A percentile compares a stretch with the other conserved stretches of the same genome.
Evolutionary conservation across 345 rosid genomes (phyloP).

Genomic region (Erysimum cheiranthoides): DNA sequence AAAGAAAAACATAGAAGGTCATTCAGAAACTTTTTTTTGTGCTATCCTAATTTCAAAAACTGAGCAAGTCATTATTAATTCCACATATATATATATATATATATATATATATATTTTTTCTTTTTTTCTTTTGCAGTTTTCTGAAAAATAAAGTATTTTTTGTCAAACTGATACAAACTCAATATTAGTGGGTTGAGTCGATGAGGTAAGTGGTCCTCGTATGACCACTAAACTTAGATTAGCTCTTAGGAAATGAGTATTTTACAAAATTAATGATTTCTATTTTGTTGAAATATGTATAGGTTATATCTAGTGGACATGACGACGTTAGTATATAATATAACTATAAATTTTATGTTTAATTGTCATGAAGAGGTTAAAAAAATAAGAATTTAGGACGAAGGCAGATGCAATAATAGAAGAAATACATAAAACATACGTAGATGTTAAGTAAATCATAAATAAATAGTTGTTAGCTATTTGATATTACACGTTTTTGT

Average conservation of each 20-base stretch:
- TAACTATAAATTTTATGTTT: not conserved
- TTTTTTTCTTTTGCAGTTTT: not conserved
- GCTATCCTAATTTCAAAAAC: not conserved
- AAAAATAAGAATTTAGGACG: not conserved
- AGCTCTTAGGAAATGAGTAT: slow-evolving; percentile 21
- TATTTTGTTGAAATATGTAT: not conserved
- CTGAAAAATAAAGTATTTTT: not conserved
- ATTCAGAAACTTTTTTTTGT: not conserved
- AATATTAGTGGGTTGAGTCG: not conserved
- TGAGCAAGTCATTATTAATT: not conserved
- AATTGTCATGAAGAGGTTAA: not conserved
- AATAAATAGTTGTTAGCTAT: no score
- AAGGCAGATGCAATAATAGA: not conserved
- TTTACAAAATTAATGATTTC: not conserved
- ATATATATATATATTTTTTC: not conserved
- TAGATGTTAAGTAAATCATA: not conserved
- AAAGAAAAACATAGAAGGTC: not conserved
- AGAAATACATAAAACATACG: not conserved
- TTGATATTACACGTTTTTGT: not conserved
- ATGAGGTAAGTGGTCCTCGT: slow-evolving; percentile 43
- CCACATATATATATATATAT: not conserved
- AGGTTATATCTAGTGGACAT: slow-evolving; percentile 18
- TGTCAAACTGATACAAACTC: not conserved
- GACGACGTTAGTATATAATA: not conserved
- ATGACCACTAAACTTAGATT: slow-evolving; percentile 34